phyloP scores from a whole-genome alignment of 768 basidiomycete species.

The Tricholoma bakamatsutake region DNA sequence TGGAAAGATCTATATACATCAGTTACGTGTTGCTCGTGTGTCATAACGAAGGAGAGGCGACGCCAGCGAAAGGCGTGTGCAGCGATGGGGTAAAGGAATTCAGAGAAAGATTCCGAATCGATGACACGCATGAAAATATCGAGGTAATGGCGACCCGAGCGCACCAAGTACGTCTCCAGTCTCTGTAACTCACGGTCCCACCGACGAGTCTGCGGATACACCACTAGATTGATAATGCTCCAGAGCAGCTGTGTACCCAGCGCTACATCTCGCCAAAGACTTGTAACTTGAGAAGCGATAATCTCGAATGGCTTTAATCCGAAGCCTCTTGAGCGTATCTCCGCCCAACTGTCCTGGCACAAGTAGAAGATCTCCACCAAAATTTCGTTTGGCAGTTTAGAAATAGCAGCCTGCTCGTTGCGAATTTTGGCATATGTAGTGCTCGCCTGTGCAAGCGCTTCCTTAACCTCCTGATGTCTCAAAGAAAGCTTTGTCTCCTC shows the following conservation, averaged over 20 bases:
- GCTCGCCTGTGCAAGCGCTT: slow-evolving; percentile 23
- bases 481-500: slow-evolving; percentile 25
- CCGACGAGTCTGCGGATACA: slow-evolving; percentile 17
- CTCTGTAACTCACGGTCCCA: slow-evolving; percentile 15
- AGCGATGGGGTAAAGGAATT: slow-evolving; percentile 26
- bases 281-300: slow-evolving; percentile 38
- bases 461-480: slow-evolving; percentile 28
- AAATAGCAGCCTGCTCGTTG: slow-evolving; percentile 29
- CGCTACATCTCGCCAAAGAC: slow-evolving; percentile 36
- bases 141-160: slow-evolving; percentile 31
- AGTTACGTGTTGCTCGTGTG: slow-evolving; percentile 13
- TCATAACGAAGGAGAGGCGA: slow-evolving; percentile 28
- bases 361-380: slow-evolving; percentile 32
- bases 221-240: slow-evolving; percentile 31
- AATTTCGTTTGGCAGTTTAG: slow-evolving; percentile 35
- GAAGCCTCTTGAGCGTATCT: slow-evolving; percentile 1
- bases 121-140: slow-evolving; percentile 28
- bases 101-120: slow-evolving; percentile 16
- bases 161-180: slow-evolving; percentile 30
- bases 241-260: slow-evolving; percentile 38
- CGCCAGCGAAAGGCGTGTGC: slow-evolving; percentile 35
- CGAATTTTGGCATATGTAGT: slow-evolving; percentile 27
- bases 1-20: slow-evolving; percentile 24
- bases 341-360: slow-evolving; percentile 18
- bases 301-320: slow-evolving; percentile 27